Base-by-base conservation (phyloP, 352 stramenopile genomes). In the Globisporangium radiosum region DNA sequence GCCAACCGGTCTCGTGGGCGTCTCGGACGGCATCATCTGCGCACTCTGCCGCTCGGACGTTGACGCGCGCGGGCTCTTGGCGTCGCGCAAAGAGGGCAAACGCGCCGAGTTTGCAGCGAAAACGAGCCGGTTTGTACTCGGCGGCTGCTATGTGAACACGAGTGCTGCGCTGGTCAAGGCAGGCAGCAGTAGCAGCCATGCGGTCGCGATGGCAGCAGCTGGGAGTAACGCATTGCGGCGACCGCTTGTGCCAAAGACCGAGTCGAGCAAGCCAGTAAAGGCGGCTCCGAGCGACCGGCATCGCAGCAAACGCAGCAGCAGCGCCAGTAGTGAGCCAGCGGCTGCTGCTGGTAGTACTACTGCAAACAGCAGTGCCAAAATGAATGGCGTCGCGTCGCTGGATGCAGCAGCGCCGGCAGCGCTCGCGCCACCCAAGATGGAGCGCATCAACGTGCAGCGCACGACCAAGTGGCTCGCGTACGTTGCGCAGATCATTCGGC, bases 391-490 rank as follows among this genome's bases (percentile, higher is more conserved):
- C 1, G 5, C 36, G 5, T 15, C 55, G 19, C 42, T 14, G 9
- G 52, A 45, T 36, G 66, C 65, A 1, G 63, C 68, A 10, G 54
- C 74, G 2, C 51, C 60, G 37, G 52, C 68, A 17, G 59, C 58
- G 7, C 54, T 90, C 39, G 69, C 58, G 1, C 79, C 83, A 0
- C 79, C 69, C 0, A 93, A 91, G 56, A 85, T 93, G 81, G 83
- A 93, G 45, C 73, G 78, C 40, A 82, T 93, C 48, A 88, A 91
- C 52, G 81, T 91, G 11, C 79, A 87, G 53, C 75, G 81, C 17
- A 93, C 83, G 44, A 83, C 75, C 14, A 81, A 71, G 42, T 93
- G 81, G 83, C 64, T 93, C 19, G 70, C 71, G 40, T 88, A 72
- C 44, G 70, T 91, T 1, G 72, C 63, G 7, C 66, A 89, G 56